Percentiles rank a stretch among this genome's conserved stretches.
Conservation (phyloP, 208 protist genomes). For the Herpetomonas samuelpessoai region DNA sequence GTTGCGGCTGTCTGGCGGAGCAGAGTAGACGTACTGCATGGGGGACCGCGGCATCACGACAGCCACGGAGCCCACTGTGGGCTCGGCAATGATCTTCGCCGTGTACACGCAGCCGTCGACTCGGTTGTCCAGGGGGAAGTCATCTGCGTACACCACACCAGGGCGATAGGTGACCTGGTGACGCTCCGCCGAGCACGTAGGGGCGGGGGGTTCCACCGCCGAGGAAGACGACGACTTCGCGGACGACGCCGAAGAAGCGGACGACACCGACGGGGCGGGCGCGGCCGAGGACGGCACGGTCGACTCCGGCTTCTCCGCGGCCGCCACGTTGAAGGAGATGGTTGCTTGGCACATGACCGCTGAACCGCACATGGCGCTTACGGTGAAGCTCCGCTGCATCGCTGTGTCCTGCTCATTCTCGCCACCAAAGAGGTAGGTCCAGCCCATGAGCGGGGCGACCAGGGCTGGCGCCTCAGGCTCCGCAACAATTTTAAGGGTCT, state of each 20-base stretch:
- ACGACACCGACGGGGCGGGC: neutral
- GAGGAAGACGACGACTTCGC: neutral
- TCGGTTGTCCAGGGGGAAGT: constrained; percentile 9
- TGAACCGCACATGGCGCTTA: constrained; percentile 33
- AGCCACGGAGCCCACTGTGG: constrained; percentile 21
- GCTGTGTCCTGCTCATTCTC: constrained; percentile 4
- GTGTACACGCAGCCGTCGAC: constrained; percentile 13
- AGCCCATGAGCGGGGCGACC: constrained; percentile 26
- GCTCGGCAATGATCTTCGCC: constrained; percentile 16
- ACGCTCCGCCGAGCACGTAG: constrained; percentile 20
- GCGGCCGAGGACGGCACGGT: neutral
- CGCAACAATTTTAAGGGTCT: constrained; percentile 13
- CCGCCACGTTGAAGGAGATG: constrained; percentile 21
- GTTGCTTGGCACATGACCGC: constrained; percentile 35
- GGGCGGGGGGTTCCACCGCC: constrained; percentile 1
- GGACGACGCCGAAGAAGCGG: neutral
- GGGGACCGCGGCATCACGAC: constrained; percentile 16
- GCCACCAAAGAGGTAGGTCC: constrained; percentile 33
- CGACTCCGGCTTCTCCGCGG: neutral
- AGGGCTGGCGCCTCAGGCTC: constrained; percentile 11
- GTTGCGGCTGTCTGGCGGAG: constrained; percentile 6
- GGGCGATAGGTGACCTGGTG: constrained; percentile 25
- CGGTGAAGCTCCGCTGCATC: constrained; percentile 23
- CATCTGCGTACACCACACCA: constrained; percentile 4
- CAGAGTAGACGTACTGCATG: constrained; percentile 40